These are phyloP conservation scores for Auriscalpium vulgare DNA, from an alignment of 768 basidiomycete genomes.

Conservation along the genomic window DNA sequence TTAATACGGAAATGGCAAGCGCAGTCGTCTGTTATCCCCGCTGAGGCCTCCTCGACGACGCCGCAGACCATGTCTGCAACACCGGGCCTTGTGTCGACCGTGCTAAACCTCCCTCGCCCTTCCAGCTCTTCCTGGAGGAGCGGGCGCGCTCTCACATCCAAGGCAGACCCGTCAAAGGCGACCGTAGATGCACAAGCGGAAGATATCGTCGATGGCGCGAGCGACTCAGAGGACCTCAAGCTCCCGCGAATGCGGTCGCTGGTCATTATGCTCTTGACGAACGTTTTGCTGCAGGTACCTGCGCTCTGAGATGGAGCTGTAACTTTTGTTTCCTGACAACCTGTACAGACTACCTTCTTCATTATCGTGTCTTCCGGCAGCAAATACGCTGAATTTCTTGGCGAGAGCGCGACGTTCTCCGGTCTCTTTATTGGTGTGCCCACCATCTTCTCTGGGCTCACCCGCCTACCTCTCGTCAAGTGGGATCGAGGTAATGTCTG, in stretches of 20 bases:
- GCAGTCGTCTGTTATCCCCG: too few species aligned
- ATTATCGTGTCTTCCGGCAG: constrained; percentile 62
- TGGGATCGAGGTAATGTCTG: constrained; percentile 42
- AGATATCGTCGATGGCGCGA: not conserved
- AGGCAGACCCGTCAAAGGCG: not conserved
- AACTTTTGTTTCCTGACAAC: not conserved
- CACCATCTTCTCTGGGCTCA: constrained; percentile 49
- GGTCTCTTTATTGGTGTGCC: constrained; percentile 65
- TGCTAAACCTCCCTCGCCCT: not conserved
- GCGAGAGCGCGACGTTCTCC: constrained; percentile 63
- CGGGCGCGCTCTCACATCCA: not conserved
- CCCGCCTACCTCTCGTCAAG: constrained; percentile 46
- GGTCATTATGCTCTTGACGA: constrained; percentile 35
- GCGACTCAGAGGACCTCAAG: constrained; percentile 31
- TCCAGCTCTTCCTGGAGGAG: not conserved
- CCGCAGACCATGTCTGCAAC: too few species aligned
- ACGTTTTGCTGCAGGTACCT: constrained; percentile 38
- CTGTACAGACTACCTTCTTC: constrained; percentile 57
- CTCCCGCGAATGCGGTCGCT: constrained; percentile 41
- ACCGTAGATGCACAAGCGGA: not conserved
- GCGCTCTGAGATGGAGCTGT: not conserved
- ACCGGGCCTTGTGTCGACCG: not conserved
- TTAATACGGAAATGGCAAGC: too few species aligned
- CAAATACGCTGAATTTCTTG: constrained; percentile 52
- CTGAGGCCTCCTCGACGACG: too few species aligned